Conservation (phyloP, 1,284 basidiomycete genomes). For the Coniferiporia weirii region DNA sequence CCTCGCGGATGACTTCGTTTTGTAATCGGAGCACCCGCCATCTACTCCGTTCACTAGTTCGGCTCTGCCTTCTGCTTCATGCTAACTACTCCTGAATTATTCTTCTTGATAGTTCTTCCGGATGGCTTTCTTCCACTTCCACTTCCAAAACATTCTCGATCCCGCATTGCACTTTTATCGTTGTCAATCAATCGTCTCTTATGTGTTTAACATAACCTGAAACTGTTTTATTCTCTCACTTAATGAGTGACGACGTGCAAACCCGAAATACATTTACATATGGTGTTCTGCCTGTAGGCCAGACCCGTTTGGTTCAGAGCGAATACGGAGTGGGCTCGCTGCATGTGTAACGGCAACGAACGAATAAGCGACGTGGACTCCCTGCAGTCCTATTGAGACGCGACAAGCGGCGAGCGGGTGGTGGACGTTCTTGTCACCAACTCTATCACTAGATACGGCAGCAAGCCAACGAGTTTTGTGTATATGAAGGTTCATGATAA, state of each 20-base stretch:
- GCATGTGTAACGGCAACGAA: not conserved
- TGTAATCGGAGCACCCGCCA: no score
- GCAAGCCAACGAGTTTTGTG: not conserved
- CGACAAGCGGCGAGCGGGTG: not conserved
- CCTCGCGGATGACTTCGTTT: no score
- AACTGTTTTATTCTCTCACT: slow-evolving; percentile 3
- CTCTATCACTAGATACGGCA: no score
- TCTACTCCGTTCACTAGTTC: no score
- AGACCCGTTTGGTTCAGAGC: no score
- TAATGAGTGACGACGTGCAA: not conserved
- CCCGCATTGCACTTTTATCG: slow-evolving; percentile 16
- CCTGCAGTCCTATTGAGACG: not conserved
- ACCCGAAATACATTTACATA: not conserved
- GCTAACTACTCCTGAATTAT: slow-evolving; percentile 16
- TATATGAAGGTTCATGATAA: not conserved
- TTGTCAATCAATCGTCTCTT: slow-evolving; percentile 17
- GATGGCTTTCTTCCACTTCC: slow-evolving; percentile 12
- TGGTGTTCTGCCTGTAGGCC: no score
- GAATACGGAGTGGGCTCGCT: no score
- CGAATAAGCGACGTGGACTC: not conserved
- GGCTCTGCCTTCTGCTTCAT: not conserved
- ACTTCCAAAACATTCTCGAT: slow-evolving; percentile 7
- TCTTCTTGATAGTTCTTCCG: slow-evolving; percentile 12
- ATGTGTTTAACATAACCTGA: slow-evolving; percentile 19
- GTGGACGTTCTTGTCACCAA: not conserved